Evolutionary conservation across 78 protist genomes (phyloP), one percentile per base, ranked within the genome.

Genomic region (Andalucia godoyi): DNA sequence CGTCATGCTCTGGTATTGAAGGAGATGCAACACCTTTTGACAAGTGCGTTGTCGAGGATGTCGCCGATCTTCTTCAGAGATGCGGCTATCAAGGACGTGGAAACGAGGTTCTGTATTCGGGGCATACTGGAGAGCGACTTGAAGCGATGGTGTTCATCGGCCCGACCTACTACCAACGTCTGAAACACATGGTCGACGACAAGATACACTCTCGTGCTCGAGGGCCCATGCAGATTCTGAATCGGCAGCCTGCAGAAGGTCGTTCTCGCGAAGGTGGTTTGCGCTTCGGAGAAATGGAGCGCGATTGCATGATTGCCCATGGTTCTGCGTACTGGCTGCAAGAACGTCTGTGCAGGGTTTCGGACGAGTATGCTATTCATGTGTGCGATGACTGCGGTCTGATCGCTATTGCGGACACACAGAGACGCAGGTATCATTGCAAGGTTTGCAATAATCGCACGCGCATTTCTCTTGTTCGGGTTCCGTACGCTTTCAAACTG

Each of bases 261-360:
- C 86, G 99, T 17, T 72, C 98, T 2, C 72, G 98, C 21, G 97
- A 88, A 41, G 99, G 99, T 40, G 99, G 99, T 27, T 85, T 95
- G 30, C 86, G 99, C n/a, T 95, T 98, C 52, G 99, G 99, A 21
- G 97, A 93, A 70, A 96, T 96, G 99, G 99, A 97, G 81, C 80
- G 99, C 15, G 99, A 97, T 52, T 83, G 88, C 66, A 81, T 81
- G 82, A 75, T 81, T 34, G 53, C 83, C 36, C 80, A 81, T 39
- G 99, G 99, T 39, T 87, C 96, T n/a, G 88, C 99, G 36, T 46
- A 72, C 37, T 88, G 96, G 75, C 70, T 97, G 29, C 80, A 83
- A 58, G 99, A 97, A 81, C 72, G 97, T 12, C 80, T 95, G 27
- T 80, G 94, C 77, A 71, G 79, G n/a, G 72, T 54, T 21, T 79